phyloP scores from a whole-genome alignment of 441 rosid genomes.

The Jatropha podagrica region DNA sequence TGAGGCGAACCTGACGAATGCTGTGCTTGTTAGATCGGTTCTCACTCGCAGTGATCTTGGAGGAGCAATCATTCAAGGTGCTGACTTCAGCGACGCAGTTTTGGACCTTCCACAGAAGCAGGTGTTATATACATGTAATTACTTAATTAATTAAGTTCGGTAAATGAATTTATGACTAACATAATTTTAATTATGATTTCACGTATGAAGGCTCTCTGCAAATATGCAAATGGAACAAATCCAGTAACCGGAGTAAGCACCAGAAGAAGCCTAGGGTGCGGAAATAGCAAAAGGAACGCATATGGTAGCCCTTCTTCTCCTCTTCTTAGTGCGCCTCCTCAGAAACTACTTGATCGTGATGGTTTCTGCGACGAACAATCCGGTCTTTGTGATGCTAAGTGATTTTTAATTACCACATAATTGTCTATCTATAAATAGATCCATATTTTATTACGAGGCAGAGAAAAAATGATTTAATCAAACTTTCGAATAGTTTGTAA shows the following conservation, averaged over 20 bases:
- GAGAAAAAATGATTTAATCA: too few species aligned
- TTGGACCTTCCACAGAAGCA: conserved; percentile 85
- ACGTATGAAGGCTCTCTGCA: conserved; percentile 71
- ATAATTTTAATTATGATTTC: not conserved
- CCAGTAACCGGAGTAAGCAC: conserved; percentile 81
- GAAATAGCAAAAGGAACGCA: conserved; percentile 77
- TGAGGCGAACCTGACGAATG: conserved; percentile 86
- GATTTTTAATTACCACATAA: not conserved
- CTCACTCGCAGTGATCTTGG: conserved; percentile 93
- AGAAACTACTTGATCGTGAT: conserved; percentile 76
- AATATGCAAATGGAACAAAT: conserved; percentile 90
- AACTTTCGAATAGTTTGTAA: too few species aligned
- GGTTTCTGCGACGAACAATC: conserved; percentile 74
- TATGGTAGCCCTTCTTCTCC: conserved; percentile 95
- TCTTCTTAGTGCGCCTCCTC: conserved; percentile 79
- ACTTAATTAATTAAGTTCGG: too few species aligned
- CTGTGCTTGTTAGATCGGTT: conserved; percentile 74
- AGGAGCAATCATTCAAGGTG: conserved; percentile 88
- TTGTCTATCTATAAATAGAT: not conserved
- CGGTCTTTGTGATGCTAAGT: conserved; percentile 73
- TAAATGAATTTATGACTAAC: too few species aligned
- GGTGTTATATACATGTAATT: conserved; percentile 33
- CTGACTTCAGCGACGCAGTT: conserved; percentile 96
- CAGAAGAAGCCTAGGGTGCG: conserved; percentile 80
- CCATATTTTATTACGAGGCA: not conserved